Percentiles rank a stretch among this genome's conserved stretches.
Evolutionary conservation across 768 basidiomycete species (phyloP).

Genomic region (Gymnopilus junonius): DNA sequence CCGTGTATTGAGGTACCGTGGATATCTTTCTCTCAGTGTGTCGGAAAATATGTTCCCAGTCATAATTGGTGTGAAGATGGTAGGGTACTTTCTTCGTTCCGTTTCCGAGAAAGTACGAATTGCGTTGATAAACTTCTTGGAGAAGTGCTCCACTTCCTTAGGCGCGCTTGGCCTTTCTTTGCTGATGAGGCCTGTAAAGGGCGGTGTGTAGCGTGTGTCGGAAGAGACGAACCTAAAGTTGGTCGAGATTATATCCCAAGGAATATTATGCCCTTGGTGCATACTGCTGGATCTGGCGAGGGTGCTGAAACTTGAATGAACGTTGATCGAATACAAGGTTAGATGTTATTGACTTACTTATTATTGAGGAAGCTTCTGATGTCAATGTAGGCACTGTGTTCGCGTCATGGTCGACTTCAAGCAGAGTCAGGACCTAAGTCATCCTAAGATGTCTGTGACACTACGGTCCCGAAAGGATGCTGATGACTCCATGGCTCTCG

Average conservation of each 20-base stretch:
- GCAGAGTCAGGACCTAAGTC: too few relatives aligned
- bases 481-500: too few relatives aligned
- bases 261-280: constrained; percentile 45
- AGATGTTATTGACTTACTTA: too few relatives aligned
- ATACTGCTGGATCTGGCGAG: too few relatives aligned
- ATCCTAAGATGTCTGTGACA: too few relatives aligned
- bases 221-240: constrained; percentile 36
- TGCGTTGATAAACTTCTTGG: constrained; percentile 26
- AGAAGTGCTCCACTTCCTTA: constrained; percentile 37
- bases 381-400: too few relatives aligned
- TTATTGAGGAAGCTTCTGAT: too few relatives aligned
- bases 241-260: constrained; percentile 38
- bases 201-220: constrained; percentile 32
- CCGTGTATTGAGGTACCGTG: constrained; percentile 29
- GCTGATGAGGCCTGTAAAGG: constrained; percentile 29
- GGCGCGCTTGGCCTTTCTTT: constrained; percentile 13
- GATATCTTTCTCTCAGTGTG: constrained; percentile 30
- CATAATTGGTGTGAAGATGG: constrained; percentile 10
- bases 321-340: too few relatives aligned
- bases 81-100: constrained; percentile 38
- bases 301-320: too few relatives aligned
- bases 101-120: constrained; percentile 38
- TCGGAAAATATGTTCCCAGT: constrained; percentile 33
- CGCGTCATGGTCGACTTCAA: too few relatives aligned
- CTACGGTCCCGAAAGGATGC: too few relatives aligned